phyloP scores from a whole-genome alignment of 176 grass and related monocot species.

The Stipa capillata region DNA sequence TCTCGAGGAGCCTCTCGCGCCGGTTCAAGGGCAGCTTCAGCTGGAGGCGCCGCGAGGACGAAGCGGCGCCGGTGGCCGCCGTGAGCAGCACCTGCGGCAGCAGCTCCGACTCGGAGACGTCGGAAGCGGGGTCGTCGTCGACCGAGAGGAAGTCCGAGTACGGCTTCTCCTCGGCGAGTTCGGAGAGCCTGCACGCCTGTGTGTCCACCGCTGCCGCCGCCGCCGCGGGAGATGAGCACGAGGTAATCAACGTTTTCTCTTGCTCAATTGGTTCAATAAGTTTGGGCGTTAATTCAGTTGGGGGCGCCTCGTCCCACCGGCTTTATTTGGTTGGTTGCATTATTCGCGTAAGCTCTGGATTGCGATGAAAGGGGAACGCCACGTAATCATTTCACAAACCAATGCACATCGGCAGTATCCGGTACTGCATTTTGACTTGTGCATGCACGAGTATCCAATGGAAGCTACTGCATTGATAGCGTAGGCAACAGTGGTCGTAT shows the following conservation, averaged over 20 bases:
- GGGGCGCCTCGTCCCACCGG: too few species aligned
- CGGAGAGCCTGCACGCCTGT: constrained; percentile 14
- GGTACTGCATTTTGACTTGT: not conserved
- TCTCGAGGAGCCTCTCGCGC: constrained; percentile 63
- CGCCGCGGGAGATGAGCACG: not conserved
- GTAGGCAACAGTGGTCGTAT: not conserved
- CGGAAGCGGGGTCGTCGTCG: too few species aligned
- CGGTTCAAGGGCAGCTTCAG: constrained; percentile 49
- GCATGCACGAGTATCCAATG: constrained; percentile 13
- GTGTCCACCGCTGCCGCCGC: not conserved
- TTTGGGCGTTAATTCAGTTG: constrained; percentile 22
- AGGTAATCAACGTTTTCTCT: not conserved
- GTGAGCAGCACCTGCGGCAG: constrained; percentile 30
- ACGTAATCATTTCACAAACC: not conserved
- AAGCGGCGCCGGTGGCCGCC: not conserved
- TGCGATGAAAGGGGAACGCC: not conserved
- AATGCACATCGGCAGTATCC: not conserved
- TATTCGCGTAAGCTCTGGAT: not conserved
- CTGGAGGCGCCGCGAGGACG: constrained; percentile 34
- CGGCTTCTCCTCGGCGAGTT: constrained; percentile 27
- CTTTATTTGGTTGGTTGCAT: not conserved
- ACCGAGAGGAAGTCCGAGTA: constrained; percentile 19
- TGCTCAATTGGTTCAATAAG: not conserved
- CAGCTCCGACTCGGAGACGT: constrained; percentile 23
- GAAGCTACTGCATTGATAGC: not conserved